Evolutionary conservation across 2,329 filamentous ascomycete genomes (phyloP).

Genomic region (Aspergillus clavatus): DNA sequence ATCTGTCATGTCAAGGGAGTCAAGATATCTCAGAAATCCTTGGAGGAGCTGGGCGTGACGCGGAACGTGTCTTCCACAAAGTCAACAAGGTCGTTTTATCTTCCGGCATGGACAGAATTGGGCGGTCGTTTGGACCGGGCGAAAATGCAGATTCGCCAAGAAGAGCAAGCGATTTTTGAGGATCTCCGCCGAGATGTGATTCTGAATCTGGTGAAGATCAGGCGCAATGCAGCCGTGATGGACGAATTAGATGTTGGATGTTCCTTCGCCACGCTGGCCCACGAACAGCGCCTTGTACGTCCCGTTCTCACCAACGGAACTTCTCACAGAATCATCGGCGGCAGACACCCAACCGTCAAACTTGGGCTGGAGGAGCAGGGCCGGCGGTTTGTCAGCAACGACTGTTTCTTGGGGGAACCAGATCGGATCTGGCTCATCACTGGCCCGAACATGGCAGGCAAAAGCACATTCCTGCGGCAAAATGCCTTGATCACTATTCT

Average conservation of each 20-base stretch:
- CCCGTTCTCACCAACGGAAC: constrained; percentile 64
- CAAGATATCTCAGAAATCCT: constrained; percentile 55
- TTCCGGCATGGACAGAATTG: constrained; percentile 76
- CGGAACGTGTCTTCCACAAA: constrained; percentile 72
- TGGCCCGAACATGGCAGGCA: constrained; percentile 97
- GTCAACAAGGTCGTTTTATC: constrained; percentile 77
- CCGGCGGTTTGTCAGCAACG: constrained; percentile 76
- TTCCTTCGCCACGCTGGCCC: constrained; percentile 74
- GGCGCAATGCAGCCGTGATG: constrained; percentile 83
- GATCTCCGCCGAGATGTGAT: constrained; percentile 71
- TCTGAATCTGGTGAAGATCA: constrained; percentile 73
- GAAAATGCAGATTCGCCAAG: constrained; percentile 70
- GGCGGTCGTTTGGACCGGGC: constrained; percentile 74
- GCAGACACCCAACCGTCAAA: constrained; percentile 90
- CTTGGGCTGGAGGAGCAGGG: constrained; percentile 73
- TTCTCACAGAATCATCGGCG: constrained; percentile 72
- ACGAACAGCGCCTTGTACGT: constrained; percentile 67
- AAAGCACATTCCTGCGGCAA: constrained; percentile 91
- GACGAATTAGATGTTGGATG: constrained; percentile 90
- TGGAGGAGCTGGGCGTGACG: constrained; percentile 42
- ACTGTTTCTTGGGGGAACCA: constrained; percentile 74
- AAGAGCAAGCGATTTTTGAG: constrained; percentile 77
- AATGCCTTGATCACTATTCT: constrained; percentile 92
- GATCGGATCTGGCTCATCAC: constrained; percentile 66
- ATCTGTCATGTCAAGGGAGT: constrained; percentile 80